These are phyloP conservation scores for Asterochloris erici DNA, from an alignment of 139 green algal genomes.

Conservation along the genomic window DNA sequence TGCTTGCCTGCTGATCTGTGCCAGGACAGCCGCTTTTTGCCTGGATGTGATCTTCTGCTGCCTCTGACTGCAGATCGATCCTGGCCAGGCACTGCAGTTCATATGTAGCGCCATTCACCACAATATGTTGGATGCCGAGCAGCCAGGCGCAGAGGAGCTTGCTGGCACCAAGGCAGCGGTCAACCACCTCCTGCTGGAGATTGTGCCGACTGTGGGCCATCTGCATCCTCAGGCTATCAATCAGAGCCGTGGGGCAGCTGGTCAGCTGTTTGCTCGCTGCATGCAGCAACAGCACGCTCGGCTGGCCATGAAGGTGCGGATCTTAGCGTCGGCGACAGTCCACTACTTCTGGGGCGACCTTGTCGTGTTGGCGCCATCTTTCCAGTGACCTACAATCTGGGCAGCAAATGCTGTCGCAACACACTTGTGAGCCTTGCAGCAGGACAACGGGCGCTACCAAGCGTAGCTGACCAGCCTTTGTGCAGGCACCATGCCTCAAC, in stretches of 20 bases:
- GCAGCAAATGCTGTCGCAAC: no score
- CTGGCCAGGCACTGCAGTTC: not conserved
- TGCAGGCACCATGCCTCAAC: no score
- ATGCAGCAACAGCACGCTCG: not conserved
- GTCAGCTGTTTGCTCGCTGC: not conserved
- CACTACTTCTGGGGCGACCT: not conserved
- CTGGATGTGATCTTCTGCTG: not conserved
- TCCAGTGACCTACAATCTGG: no score
- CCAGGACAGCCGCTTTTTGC: not conserved
- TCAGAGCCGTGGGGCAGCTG: not conserved
- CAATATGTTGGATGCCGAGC: not conserved
- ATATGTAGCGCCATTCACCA: not conserved
- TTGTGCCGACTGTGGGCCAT: not conserved
- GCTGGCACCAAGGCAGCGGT: not conserved
- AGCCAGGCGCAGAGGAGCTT: no score
- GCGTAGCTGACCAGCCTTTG: no score
- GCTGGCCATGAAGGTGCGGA: conserved; percentile 9
- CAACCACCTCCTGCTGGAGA: conserved; percentile 7
- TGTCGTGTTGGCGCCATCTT: no score
- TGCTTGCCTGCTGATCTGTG: not conserved
- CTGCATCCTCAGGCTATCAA: not conserved
- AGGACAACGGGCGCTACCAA: no score
- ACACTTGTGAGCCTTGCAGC: no score
- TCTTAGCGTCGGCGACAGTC: not conserved
- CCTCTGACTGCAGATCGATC: not conserved